Evolutionary conservation across 2,329 filamentous ascomycete species (phyloP).

Genomic region (Phaeophleospora eucalypticola): DNA sequence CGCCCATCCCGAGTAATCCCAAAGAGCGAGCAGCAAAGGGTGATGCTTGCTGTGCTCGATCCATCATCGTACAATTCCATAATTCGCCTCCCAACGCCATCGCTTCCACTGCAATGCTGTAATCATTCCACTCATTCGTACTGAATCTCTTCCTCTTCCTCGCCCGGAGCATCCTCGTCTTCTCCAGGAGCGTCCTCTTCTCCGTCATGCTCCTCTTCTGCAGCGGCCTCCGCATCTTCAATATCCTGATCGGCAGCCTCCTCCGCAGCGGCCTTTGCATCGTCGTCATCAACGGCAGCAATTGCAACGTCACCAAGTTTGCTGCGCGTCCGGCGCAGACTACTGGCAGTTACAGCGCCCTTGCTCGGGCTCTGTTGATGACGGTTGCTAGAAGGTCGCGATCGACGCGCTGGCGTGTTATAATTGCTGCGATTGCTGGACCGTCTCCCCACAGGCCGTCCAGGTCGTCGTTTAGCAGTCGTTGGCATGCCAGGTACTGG

Average conservation of each 20-base stretch:
- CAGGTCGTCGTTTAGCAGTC: conserved; percentile 30
- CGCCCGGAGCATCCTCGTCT: conserved; percentile 23
- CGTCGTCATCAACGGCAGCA: conserved; percentile 27
- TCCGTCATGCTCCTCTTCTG: conserved; percentile 22
- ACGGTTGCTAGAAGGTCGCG: conserved; percentile 6
- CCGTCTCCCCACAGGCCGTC: conserved; percentile 28
- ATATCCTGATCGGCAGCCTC: conserved; percentile 28
- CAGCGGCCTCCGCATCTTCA: conserved; percentile 22
- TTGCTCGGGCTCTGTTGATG: conserved; percentile 10
- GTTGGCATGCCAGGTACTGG: conserved; percentile 52
- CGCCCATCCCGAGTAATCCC: too few species aligned
- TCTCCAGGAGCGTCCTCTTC: conserved; percentile 21
- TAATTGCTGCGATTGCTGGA: conserved; percentile 22
- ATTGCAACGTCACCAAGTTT: conserved; percentile 38
- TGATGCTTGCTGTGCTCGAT: not conserved
- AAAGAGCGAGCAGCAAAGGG: not conserved
- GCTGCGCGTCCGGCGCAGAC: conserved; percentile 39
- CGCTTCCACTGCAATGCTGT: not conserved
- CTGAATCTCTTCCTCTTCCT: conserved; percentile 28
- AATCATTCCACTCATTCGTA: conserved; percentile 20
- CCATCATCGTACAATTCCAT: not conserved
- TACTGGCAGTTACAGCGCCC: conserved; percentile 13
- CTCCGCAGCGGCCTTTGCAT: conserved; percentile 28
- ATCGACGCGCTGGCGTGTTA: conserved; percentile 25
- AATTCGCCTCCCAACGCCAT: not conserved